Evolutionary conservation across 306 rosid species (phyloP), one percentile per base, ranked within the genome.

Genomic region (Glycine soja): DNA sequence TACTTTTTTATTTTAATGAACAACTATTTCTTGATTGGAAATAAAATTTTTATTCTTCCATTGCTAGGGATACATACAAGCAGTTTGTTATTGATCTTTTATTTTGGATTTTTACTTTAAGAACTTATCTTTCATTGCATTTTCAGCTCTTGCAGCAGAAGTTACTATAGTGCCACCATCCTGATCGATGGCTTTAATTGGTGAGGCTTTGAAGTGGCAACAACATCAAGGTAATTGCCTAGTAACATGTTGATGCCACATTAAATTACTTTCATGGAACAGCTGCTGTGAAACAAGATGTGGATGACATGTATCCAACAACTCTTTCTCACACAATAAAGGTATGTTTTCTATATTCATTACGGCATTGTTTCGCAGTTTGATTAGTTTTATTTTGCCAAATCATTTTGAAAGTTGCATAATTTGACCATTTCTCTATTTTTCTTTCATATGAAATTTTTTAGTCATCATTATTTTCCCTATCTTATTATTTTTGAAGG

Each of bases 271-370:
- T 67, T 77, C 66, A 10, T 13, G 99, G 99, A 82, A 96, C 99
- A 7, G 93, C 99, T 80, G 99, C 99, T 80, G 93, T 96, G 99
- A 93, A 96, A 86, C 98, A 96, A 83, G 99, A 96, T 77, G 99
- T 93, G 57, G 99, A 96, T 82, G 99, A 96, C 88, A 86, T 87
- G 86, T 96, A 89, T 86, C 99, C 99, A 65, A 90, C 99, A 52
- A 83, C 84, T 69, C 92, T 96, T 78, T 85, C 96, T 64, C 99
- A 96, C 88, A 96, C 99, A 74, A 93, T 96, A 75, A 96, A 93
- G 97, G 99, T 87, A 85, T 74, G 83, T 13, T 81, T 18, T 56
- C 11, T 80, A 50, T 79, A 79, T 84, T 30, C 74, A 57, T 50
- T 54, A n/a, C 10, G 53, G 58, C 66, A 75, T 75, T 24, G 9